Evolutionary conservation across 1,284 basidiomycete genomes (phyloP).

Genomic region (Trichosporon faecale): DNA sequence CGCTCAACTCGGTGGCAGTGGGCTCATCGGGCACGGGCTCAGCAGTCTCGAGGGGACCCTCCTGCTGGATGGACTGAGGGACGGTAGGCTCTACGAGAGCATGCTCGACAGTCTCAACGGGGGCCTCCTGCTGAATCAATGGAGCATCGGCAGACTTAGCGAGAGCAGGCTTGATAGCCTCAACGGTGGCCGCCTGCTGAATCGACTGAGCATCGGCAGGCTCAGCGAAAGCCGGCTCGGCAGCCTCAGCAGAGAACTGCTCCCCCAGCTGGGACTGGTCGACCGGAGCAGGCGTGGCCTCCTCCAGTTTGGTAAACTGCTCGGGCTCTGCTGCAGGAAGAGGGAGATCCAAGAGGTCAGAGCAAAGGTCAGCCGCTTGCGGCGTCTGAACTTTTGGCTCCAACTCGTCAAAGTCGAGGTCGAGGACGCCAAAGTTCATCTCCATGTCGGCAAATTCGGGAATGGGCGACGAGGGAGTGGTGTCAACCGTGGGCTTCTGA

Average conservation of each 20-base stretch:
- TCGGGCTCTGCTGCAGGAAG: not conserved
- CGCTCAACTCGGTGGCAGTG: no score
- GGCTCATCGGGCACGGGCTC: no score
- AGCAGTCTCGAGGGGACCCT: no score
- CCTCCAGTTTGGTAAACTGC: not conserved
- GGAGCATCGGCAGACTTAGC: no score
- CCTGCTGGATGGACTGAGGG: no score
- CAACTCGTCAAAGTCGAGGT: slow-evolving; percentile 16
- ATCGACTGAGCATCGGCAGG: not conserved
- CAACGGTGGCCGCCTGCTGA: not conserved
- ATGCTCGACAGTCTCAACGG: no score
- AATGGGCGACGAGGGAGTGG: slow-evolving; percentile 8
- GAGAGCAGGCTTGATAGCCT: not conserved
- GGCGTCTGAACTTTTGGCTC: not conserved
- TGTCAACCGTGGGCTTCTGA: no score
- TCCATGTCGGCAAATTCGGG: slow-evolving; percentile 3
- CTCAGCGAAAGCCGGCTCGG: not conserved
- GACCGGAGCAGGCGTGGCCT: not conserved
- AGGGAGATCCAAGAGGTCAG: not conserved
- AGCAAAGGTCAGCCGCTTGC: not conserved
- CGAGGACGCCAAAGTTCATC: slow-evolving; percentile 18
- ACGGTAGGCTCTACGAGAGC: no score
- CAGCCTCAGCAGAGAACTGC: not conserved
- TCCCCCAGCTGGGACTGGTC: not conserved
- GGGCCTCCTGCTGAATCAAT: no score